Evolutionary conservation across 2,329 filamentous ascomycete species (phyloP), one percentile per base, ranked within the genome.

Genomic region (Trichoderma sp.): DNA sequence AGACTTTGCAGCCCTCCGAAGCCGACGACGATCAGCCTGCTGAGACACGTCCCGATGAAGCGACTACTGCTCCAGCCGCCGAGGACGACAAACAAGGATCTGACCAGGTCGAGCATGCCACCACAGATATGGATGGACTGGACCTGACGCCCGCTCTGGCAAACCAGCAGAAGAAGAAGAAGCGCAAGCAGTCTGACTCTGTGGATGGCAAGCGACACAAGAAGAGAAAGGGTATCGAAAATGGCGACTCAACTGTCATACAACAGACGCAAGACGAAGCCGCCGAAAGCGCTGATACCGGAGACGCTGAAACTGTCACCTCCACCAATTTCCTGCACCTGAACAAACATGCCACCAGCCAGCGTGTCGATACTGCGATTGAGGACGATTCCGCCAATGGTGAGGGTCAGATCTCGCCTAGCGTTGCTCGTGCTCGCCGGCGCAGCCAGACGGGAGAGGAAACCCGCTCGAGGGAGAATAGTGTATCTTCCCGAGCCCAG

Each of bases 151-250:
- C 62, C 2, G 55, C 67, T 30, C 64, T 70, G 45, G 68, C 71
- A 26, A 65, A 69, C 3, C 71, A 73, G 19, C 60, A 70, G 17
- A 77, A 74, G 65, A 73, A 74, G 68, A 73, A 74, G 68, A 78
- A 77, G 67, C 74, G 76, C 68, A 76, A 73, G 64, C 63, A 70
- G 1, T 72, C 73, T 5, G 71, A 73, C 57, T 71, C 72, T 2
- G 60, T 68, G 6, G 75, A 76, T 10, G 69, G 69, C n/a, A 75
- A 75, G 64, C 69, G 71, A 39, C 70, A 72, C 28, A 78, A 77
- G 71, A 78, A 77, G 69, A 70, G 69, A 19, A 75, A 70, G 44
- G 68, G 73, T 12, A 65, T 69, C 26, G 62, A 56, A 52, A 71
- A 71, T 21, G 70, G 65, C n/a, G 62, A 50, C 30, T 68, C 66